Base-by-base conservation (phyloP, 1,284 basidiomycete genomes). In the Trametes versicolor region DNA sequence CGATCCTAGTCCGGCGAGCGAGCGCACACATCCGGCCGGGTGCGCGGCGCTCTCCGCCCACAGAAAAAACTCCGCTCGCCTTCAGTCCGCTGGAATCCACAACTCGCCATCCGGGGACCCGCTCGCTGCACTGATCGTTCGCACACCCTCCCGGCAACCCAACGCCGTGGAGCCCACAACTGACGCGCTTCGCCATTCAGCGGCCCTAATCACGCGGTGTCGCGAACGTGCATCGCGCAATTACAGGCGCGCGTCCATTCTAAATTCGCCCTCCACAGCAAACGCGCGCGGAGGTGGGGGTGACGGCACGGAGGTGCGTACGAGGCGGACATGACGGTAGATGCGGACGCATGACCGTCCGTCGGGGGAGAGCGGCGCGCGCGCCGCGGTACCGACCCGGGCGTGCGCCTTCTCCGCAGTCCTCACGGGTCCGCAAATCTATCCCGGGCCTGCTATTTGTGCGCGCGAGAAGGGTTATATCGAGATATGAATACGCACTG, bases 1-100 rank as follows among this genome's bases (percentile, higher is more conserved):
- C 45, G 45, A 29, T 29, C 23, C 48, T 43, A 43, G 17, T 43
- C 41, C 41, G 15, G 39, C 15, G 39, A 41, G 41, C 19, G 17
- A 13, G 4, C 12, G 7, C 45, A 48, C 48, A 49, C 19, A n/a
- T 32, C 47, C 12, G 21, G 47, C 23, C 47, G 47, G 47, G 27
- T 8, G 21, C 4, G 17, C 29, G 17, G 25, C 29, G 25, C 17
- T 19, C 5, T 36, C 13, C 36, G 12, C 12, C 50, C 8, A 36
- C 7, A n/a, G 19, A 34, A 25, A 53, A 23, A 36, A 53, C 32
- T 53, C 34, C 50, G 49, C 49, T 51, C 49, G 29, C 19, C 36
- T 9, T 2, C 23, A 48, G 4, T 25, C 45, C 45, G 5, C 48
- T n/a, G 25, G 27, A 15, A 29, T 49, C n/a, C 25, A 7, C 15